Conservation (phyloP, 2,329 filamentous ascomycete genomes). For the Xylariales sp. region DNA sequence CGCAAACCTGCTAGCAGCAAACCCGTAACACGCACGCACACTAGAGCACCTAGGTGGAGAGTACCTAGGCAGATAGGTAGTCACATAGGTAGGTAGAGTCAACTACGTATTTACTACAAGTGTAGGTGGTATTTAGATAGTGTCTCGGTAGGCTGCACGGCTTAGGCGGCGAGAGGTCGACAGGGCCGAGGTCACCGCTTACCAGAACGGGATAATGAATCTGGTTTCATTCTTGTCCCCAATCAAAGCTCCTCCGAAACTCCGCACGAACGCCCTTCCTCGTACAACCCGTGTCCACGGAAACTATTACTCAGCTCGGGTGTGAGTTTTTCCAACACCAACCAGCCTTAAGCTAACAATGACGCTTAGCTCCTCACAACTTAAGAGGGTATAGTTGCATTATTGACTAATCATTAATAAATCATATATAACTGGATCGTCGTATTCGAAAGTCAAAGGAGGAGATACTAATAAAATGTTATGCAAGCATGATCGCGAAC, state of each 20-base stretch:
- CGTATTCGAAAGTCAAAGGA: conserved; percentile 1
- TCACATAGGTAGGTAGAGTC: too few species aligned
- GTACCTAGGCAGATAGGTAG: too few species aligned
- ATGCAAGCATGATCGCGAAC: conserved; percentile 31
- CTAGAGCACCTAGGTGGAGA: too few species aligned
- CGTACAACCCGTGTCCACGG: conserved; percentile 4
- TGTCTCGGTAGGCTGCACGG: too few species aligned
- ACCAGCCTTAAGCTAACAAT: not conserved
- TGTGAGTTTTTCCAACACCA: conserved; percentile 7
- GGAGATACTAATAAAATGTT: conserved; percentile 3
- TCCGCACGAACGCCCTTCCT: conserved; percentile 15
- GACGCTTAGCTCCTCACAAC: conserved; percentile 16
- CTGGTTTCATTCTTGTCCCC: conserved; percentile 19
- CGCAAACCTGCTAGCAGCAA: not conserved
- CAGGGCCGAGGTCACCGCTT: conserved; percentile 30
- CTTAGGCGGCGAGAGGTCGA: not conserved
- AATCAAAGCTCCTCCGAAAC: conserved; percentile 18
- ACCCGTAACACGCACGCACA: too few species aligned
- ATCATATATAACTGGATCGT: conserved; percentile 9
- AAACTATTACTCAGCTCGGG: conserved; percentile 33
- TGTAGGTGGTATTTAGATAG: not conserved
- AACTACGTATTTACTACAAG: not conserved
- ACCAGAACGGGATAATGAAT: conserved; percentile 23
- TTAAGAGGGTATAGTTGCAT: conserved; percentile 15
- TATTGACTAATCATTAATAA: conserved; percentile 28